phyloP scores from a whole-genome alignment of 164 flowering plant genomes.

The Nymphaea colorata region DNA sequence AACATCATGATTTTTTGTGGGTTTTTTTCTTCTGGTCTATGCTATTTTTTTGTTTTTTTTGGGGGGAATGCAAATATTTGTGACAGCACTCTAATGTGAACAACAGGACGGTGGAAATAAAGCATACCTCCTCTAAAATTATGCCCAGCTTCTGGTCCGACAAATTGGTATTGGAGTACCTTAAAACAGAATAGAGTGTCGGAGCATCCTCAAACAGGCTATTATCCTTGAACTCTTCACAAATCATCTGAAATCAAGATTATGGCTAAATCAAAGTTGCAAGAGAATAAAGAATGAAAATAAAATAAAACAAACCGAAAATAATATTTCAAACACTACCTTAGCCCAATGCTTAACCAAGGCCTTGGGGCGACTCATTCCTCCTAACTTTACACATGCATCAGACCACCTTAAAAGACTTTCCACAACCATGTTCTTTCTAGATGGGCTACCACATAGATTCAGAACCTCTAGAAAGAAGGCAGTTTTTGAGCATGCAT shows the following conservation, averaged over 20 bases:
- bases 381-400: slow-evolving; percentile 27
- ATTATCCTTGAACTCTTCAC: slow-evolving; percentile 11
- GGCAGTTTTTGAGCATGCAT: slow-evolving; percentile 46
- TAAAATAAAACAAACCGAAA: neutral
- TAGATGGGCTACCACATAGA: slow-evolving; percentile 29
- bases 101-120: neutral
- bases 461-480: slow-evolving; percentile 51
- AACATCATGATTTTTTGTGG: too few relatives aligned
- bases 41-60: too few relatives aligned
- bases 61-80: too few relatives aligned
- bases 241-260: slow-evolving; percentile 36
- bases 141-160: slow-evolving; percentile 28
- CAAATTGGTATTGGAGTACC: slow-evolving; percentile 14
- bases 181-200: slow-evolving; percentile 34
- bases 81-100: too few relatives aligned
- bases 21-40: too few relatives aligned
- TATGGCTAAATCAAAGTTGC: slow-evolving; percentile 4
- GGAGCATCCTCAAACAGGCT: slow-evolving; percentile 10
- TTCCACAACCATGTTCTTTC: slow-evolving; percentile 19
- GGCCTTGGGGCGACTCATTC: slow-evolving; percentile 36
- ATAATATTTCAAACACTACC: slow-evolving; percentile 27
- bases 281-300: neutral
- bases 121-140: slow-evolving; percentile 68
- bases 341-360: slow-evolving; percentile 82
- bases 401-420: slow-evolving; percentile 51